A percentile compares a stretch with the other conserved stretches of the same genome.
Evolutionary conservation across 495 filamentous ascomycete species (phyloP).

Genomic region (Lophium mytilinum): DNA sequence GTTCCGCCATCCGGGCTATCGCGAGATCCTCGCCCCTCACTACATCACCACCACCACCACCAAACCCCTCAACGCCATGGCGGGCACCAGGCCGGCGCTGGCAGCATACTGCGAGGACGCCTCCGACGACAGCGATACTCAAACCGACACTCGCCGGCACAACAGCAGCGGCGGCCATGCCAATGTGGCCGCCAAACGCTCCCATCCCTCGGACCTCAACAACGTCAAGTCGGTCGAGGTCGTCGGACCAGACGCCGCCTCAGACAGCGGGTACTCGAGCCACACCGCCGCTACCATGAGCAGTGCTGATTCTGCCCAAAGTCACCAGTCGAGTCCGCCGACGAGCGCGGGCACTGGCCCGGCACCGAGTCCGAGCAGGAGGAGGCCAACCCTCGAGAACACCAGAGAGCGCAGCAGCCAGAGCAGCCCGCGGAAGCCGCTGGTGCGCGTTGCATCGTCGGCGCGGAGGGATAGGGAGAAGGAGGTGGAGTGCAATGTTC

Average conservation of each 20-base stretch:
- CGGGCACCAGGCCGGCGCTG: conserved; percentile 13
- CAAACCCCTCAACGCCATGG: conserved; percentile 8
- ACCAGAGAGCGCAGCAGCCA: conserved; percentile 6
- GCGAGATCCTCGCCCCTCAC: not conserved
- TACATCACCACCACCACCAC: not conserved
- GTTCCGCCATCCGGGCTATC: not conserved
- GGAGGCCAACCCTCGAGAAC: conserved; percentile 7
- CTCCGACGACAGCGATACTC: conserved; percentile 42
- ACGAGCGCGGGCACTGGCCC: conserved; percentile 4
- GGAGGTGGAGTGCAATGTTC: conserved; percentile 24
- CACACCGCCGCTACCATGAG: conserved; percentile 50
- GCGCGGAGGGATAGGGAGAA: not conserved
- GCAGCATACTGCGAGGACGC: conserved; percentile 51
- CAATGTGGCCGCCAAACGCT: conserved; percentile 47
- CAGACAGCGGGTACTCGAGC: conserved; percentile 60
- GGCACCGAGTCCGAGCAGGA: conserved; percentile 5
- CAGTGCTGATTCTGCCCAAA: conserved; percentile 47
- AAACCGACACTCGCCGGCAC: conserved; percentile 41
- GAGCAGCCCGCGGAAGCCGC: conserved; percentile 20
- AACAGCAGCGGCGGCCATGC: conserved; percentile 33
- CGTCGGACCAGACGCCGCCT: conserved; percentile 40
- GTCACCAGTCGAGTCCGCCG: conserved; percentile 18
- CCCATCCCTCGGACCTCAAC: conserved; percentile 35
- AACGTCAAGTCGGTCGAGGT: conserved; percentile 13
- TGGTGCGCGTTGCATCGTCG: conserved; percentile 10